A percentile compares a stretch with the other conserved stretches of the same genome.
Conservation (phyloP, 352 stramenopile genomes). For the Blastocystis sp. region DNA sequence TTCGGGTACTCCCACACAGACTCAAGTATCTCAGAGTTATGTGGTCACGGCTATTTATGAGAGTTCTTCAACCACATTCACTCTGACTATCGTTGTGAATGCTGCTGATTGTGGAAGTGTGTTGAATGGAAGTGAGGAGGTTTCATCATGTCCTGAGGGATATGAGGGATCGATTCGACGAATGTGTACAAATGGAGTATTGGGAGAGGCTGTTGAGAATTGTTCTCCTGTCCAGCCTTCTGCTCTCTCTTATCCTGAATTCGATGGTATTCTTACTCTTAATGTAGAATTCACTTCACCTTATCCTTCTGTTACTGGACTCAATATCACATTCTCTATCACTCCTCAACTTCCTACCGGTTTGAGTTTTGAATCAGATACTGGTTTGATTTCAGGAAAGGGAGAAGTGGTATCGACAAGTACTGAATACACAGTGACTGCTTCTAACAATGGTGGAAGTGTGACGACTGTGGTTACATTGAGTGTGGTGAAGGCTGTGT, state of each 20-base stretch:
- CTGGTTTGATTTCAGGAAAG: constrained; percentile 40
- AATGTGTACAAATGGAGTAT: constrained; percentile 30
- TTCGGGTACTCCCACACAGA: background rate
- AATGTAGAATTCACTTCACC: background rate
- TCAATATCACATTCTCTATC: background rate
- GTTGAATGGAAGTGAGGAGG: background rate
- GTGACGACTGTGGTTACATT: background rate
- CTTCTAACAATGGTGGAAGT: background rate
- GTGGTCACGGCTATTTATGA: background rate
- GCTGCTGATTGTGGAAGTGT: background rate
- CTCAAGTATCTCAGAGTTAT: background rate
- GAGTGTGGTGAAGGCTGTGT: background rate
- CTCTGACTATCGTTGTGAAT: background rate
- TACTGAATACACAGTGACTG: background rate
- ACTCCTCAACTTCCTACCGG: constrained; percentile 19
- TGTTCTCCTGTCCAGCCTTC: background rate
- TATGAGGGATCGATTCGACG: background rate
- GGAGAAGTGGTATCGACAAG: background rate
- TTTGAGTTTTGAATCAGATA: background rate
- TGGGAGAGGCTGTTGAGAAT: background rate
- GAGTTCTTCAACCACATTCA: background rate
- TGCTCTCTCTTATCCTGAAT: background rate
- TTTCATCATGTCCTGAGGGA: background rate
- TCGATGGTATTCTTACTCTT: background rate
- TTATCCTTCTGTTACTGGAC: background rate